Base-by-base conservation (phyloP, 108 stramenopile species). In the Skeletonema tropicum region DNA sequence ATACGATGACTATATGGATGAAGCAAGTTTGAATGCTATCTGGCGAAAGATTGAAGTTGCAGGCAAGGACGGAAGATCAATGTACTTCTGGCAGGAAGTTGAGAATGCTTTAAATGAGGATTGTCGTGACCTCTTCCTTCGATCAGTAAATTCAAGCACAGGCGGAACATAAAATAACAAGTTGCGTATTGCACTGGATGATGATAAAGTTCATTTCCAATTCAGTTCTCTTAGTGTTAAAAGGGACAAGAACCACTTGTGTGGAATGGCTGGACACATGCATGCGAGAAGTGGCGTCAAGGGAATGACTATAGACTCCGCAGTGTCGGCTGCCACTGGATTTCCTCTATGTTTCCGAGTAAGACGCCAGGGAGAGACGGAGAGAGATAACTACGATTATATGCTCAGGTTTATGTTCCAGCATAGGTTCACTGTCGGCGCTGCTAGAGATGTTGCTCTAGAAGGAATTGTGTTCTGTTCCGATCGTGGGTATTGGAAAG, bases 401-500 rank as follows among this genome's bases (percentile, higher is more conserved):
- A 66, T 66, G 66, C 26, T 29, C 26, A 13, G 31, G 3, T 21
- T n/a, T 29, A 71, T 71, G 70, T 71, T 71, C 26, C 5, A 6
- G 0, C 19, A 71, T 3, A 13, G 6, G 1, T 71, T 71, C 21
- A 23, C 70, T 29, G 26, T 29, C 1, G 26, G 26, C 6, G 70
- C 19, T 17, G 35, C 33, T 32, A 39, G 39, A 17, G 29, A 25
- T 49, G 11, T 14, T 25, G 31, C 61, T 5, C 60, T 71, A 13
- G 4, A 5, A 31, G 30, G 36, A 10, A 30, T 71, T 17, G 61
- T 17, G 14, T 62, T 71, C 35, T 71, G 60, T 30, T 71, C 71
- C n/a, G 70, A 71, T 13, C 70, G 70, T 41, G 70, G 70, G 6
- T 60, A 71, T 42, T 71, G 70, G 70, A 29, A 71, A 35, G 26